These are phyloP conservation scores for Erythrophleum fordii DNA, from an alignment of 306 rosid species.

Conservation along the genomic window DNA sequence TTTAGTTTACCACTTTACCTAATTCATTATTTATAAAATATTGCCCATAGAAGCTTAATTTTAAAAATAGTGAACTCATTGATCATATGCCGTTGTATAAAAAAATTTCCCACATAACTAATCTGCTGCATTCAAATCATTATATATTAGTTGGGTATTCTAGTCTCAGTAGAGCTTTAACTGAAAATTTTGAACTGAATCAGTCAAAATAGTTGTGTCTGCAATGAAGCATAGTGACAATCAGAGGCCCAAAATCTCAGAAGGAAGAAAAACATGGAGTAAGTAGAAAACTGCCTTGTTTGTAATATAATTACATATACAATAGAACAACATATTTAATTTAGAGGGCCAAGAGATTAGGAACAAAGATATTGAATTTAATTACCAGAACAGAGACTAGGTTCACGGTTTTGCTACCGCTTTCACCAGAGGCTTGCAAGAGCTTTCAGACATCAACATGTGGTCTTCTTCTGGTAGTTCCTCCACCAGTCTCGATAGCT, in stretches of 20 bases:
- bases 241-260: not conserved
- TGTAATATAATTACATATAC: slow-evolving; percentile 18
- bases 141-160: not conserved
- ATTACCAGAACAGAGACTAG: not conserved
- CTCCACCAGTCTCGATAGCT: slow-evolving; percentile 57
- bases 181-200: too few species aligned
- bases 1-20: not conserved
- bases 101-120: too few species aligned
- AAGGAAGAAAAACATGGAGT: not conserved
- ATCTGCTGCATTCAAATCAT: not conserved
- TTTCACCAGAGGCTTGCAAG: slow-evolving; percentile 59
- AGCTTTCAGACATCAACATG: slow-evolving; percentile 52
- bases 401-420: slow-evolving; percentile 34
- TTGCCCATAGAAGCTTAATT: not conserved
- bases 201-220: not conserved
- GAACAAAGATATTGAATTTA: not conserved
- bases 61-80: not conserved
- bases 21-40: not conserved
- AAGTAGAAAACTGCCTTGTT: slow-evolving; percentile 19
- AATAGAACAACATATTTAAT: not conserved
- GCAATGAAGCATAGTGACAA: not conserved
- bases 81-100: not conserved
- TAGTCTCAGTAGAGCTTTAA: too few species aligned
- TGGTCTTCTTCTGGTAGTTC: slow-evolving; percentile 48
- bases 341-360: not conserved